Base-by-base conservation (phyloP, 805 yeast species). In the Candida peoriensis region DNA sequence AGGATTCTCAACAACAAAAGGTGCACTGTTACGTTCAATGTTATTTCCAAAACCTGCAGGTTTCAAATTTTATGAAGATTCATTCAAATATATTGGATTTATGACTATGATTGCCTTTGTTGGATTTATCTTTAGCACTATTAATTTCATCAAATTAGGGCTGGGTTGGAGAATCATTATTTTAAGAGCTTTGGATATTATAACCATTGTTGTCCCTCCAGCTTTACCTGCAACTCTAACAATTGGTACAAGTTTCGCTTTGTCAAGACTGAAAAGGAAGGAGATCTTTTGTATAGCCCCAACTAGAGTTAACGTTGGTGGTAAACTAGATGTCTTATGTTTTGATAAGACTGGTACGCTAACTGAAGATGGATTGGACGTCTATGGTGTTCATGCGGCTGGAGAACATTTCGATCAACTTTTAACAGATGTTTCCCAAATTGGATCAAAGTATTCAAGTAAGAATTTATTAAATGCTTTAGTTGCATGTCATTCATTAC, bases 331-430 rank as follows among this genome's bases (percentile, higher is more conserved):
- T 54, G 76, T 85, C 4, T 68, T 87, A 53, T 88, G 96, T 51
- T 93, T 93, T 58, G 99, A 93, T 63, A 93, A 93, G 55, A 93
- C 99, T 0, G 99, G 99, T 3, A 93, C 99, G 0, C 65, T 93
- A 43, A 93, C 99, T 0, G 97, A 93, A 52, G 98, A 93, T 55
- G 97, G 97, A 0, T 66, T 93, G 24, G 97, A 90, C 55, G 85
- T 93, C 3, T 66, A 88, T 50, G 83, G 85, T 7, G 68, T 77
- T n/a, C 79, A 73, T 38, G 46, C 62, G 9, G 54, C 55, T 4
- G 46, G 55, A 22, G 43, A 42, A 4, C 40, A 41, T 14, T 57
- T 63, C 30, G 52, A 59, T 17, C 47, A 43, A 3, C 33, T 63
- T 20, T 42, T 53, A 7, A 48, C 37, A 4, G 44, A 43, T 30